Base-by-base conservation (phyloP, 2,329 filamentous ascomycete species). In the Thielaviopsis ethacetica region DNA sequence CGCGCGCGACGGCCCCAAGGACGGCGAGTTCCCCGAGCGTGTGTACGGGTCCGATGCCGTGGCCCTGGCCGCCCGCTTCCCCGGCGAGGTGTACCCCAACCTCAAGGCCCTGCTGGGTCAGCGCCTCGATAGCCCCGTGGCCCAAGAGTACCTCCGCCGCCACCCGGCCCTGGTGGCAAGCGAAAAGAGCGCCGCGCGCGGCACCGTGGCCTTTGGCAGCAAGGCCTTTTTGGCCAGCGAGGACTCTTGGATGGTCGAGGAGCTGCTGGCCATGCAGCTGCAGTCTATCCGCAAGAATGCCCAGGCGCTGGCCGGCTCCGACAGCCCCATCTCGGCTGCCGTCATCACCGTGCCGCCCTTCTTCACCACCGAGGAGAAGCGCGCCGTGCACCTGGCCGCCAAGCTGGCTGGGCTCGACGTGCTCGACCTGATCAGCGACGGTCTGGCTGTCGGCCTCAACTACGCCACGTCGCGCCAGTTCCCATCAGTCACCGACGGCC, bases 261-360 rank as follows among this genome's bases (percentile, higher is more conserved):
- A 98, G 73, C 77, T 98, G 64, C 72, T 98, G 68, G 91, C 91
- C 54, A 98, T 98, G 93, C 84, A 97, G 73, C 77, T 98, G 64
- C 88, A 94, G 75, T 93, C 88, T 71, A 83, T 97, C 65, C 86
- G 86, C 70, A 83, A 83, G 69, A 97, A 96, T 67, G 93, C 93
- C 15, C 89, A 96, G 73, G 73, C 75, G 53, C 72, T 95, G 66
- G 90, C 91, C 61, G 90, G 88, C 30, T 82, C 86, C 62, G 86
- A 82, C 21, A 83, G 80, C 57, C 76, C 76, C 60, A 82, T 97
- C 54, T 84, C 83, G 59, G 90, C 95, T 63, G 82, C 84, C 49
- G 91, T 98, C 62, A 82, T 98, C 64, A 95, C 93, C 0, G 79
- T 95, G 53, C 93, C 93, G 12, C 77, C 87, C 1, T 98, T 93